Base-by-base conservation (phyloP, 2,329 filamentous ascomycete species). In the Ceratocystis eucalypticola region DNA sequence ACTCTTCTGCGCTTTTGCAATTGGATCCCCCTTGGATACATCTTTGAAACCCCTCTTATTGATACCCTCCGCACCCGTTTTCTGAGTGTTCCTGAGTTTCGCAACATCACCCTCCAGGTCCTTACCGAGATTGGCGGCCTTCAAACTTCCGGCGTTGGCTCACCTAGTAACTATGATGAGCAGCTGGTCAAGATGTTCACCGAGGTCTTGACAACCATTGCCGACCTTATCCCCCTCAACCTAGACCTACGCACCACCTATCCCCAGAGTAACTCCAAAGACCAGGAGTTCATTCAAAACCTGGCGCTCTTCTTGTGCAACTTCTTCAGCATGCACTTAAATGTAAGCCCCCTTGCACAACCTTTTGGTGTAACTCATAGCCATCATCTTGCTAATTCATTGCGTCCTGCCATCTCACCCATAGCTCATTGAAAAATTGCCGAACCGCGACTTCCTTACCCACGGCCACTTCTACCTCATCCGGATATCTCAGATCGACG, bases 111-210 rank as follows among this genome's bases (percentile, higher is more conserved):
- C 1, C 82, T 99, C 69, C 96, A 99, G 77, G 96, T 92, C 71
- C 81, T 99, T 75, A 99, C 94, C 2, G 94, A 99, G 77, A 97
- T 99, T 76, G 95, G 92, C 69, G 89, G 94, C 68, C 80, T 99
- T 69, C 91, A 96, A 74, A 94, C 93, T 30, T 90, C 88, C 15
- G 84, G 79, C 72, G 86, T 78, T 70, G 87, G 77, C 74, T 82
- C 84, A 71, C 77, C 82, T 17, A 82, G 85, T 72, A 86, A 88
- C 33, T 99, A 96, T 74, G 91, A 96, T 72, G 94, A 99, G 75
- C 93, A 96, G 78, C 83, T 99, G 59, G 88, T 97, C 65, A 88
- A 93, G 75, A 97, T 99, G 94, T 99, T 99, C 77, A 97, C 94
- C 55, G 93, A 96, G 75, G 94, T 94, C 25, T 78, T 99, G 71